Conservation (phyloP, 306 rosid genomes). For the Phaseolus lunatus region DNA sequence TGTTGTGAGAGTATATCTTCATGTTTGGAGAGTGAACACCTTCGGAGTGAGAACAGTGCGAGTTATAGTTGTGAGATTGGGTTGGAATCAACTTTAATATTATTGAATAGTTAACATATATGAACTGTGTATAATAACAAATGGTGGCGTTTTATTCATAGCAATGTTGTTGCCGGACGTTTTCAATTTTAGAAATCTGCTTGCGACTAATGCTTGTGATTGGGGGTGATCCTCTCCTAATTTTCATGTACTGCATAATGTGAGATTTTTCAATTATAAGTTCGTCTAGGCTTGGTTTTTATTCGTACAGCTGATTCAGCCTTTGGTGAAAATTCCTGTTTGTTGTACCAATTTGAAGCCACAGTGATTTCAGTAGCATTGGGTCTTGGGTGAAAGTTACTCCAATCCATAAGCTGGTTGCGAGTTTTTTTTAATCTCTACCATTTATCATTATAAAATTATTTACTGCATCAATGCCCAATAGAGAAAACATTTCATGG, state of each 20-base stretch:
- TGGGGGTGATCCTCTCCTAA: neutral
- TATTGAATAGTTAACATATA: too few relatives aligned
- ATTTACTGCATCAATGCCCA: too few relatives aligned
- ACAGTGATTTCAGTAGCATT: neutral
- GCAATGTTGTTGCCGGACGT: neutral
- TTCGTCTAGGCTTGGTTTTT: neutral
- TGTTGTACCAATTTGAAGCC: neutral
- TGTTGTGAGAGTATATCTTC: too few relatives aligned
- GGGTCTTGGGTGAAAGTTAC: neutral
- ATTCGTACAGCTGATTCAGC: neutral
- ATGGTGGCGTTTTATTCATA: too few relatives aligned
- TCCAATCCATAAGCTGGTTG: neutral
- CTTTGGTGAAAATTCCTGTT: neutral
- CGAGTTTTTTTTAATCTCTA: neutral
- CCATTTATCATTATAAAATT: too few relatives aligned
- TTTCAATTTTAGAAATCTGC: neutral
- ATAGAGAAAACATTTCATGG: too few relatives aligned
- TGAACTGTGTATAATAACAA: too few relatives aligned
- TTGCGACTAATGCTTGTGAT: slow-evolving; percentile 8
- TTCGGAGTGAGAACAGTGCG: too few relatives aligned
- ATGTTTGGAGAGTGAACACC: too few relatives aligned
- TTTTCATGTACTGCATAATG: neutral
- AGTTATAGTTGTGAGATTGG: too few relatives aligned
- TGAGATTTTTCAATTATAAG: neutral
- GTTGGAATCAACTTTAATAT: too few relatives aligned